Evolutionary conservation across 768 basidiomycete genomes (phyloP), one percentile per base, ranked within the genome.

Genomic region (Termitomyces sp.): DNA sequence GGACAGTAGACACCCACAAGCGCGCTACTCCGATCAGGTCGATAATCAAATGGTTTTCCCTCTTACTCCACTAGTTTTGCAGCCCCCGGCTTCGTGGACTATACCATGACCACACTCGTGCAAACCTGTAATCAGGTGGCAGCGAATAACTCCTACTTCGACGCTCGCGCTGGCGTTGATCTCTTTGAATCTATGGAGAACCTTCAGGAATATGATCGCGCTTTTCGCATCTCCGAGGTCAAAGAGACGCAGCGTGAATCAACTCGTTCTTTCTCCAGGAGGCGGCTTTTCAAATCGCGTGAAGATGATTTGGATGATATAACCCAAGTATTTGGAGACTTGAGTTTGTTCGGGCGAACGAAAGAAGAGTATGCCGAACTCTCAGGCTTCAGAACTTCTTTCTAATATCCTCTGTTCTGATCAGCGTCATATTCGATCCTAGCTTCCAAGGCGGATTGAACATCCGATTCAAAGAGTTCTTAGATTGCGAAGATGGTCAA

Each of bases 331-430:
- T 34, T 58, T 20, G 57, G 48, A 26, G 31, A 29, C 9, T 26
- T 42, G 29, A 58, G 52, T 54, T 31, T 58, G n/a, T 54, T 58
- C 29, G 29, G 52, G 3, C 51, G 57, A 27, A 53, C 46, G 37
- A 58, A 53, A 34, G 57, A n/a, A 48, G 46, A 58, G 57, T 58
- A 58, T 27, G 57, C 29, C 27, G 13, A 37, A 13, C n/a, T 14
- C 24, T 14, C 20, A 41, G 10, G 8, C 10, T 37, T 41, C 27
- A 48, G 27, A 48, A n/a, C 43, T 34, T 27, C 16, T 4, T 22
- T 20, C 29, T 41, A n/a, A 53, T 20, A 1, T 7, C n/a, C 1
- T 47, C n/a, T 52, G 8, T 31, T 48, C 8, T 46, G 20, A 24
- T n/a, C 24, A 58, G 57, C 36, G 52, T 58, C 22, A 16, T 54